Evolutionary conservation across 1,284 basidiomycete genomes (phyloP).

Genomic region (Golubevia sp.): DNA sequence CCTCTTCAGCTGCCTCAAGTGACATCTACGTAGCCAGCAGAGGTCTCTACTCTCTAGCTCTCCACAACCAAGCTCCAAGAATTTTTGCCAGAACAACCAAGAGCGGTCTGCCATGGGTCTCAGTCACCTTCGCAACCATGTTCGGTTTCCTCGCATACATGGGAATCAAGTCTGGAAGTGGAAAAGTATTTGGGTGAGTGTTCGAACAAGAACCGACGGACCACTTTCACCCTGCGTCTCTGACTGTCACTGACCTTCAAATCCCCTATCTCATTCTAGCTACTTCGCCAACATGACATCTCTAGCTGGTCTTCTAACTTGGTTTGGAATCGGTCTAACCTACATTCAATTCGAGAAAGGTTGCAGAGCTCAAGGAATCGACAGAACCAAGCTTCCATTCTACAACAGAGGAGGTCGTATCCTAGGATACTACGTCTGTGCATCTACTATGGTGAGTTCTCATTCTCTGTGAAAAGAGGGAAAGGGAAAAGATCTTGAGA

Average conservation of each 20-base stretch:
- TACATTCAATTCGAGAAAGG: slow-evolving; percentile 80
- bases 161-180: slow-evolving; percentile 66
- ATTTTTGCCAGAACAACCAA: slow-evolving; percentile 73
- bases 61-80: slow-evolving; percentile 74
- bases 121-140: slow-evolving; percentile 71
- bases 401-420: slow-evolving; percentile 64
- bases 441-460: background rate
- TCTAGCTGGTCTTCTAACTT: slow-evolving; percentile 73
- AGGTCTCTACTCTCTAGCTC: slow-evolving; percentile 72
- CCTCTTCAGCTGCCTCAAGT: slow-evolving; percentile 82
- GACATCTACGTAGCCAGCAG: slow-evolving; percentile 79
- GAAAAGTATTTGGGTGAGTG: slow-evolving; percentile 78
- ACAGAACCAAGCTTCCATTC: slow-evolving; percentile 70
- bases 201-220: no score
- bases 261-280: slow-evolving; percentile 62
- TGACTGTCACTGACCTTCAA: no score
- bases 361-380: slow-evolving; percentile 74
- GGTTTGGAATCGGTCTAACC: slow-evolving; percentile 80
- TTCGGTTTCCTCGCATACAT: slow-evolving; percentile 78
- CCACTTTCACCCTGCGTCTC: slow-evolving; percentile 63
- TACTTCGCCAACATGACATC: slow-evolving; percentile 64
- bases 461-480: background rate
- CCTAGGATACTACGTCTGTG: background rate
- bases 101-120: slow-evolving; percentile 75
- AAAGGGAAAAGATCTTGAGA: no score